Conservation (phyloP, 768 basidiomycete species). For the Lactarius trivialis region DNA sequence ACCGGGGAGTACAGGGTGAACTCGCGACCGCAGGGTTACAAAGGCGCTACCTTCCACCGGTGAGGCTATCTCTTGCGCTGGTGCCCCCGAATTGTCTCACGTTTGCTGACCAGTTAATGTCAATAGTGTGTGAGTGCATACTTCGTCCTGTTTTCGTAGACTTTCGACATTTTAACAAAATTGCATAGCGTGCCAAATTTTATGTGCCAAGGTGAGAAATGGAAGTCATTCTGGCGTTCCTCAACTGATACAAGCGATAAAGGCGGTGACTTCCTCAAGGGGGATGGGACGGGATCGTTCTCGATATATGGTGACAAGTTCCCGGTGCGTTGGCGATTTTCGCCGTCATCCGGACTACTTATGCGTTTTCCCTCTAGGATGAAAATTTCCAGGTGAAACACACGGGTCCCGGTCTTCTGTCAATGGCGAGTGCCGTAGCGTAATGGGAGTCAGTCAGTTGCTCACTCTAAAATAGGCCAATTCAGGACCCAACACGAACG, state of each 20-base stretch:
- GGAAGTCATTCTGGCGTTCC: not conserved
- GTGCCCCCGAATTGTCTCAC: constrained; percentile 24
- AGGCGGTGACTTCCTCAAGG: constrained; percentile 94
- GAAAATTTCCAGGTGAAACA: constrained; percentile 95
- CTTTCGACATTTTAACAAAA: constrained; percentile 16
- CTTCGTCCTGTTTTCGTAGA: not conserved
- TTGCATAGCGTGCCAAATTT: constrained; percentile 72
- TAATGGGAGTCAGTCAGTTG: not conserved
- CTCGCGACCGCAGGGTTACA: constrained; percentile 84
- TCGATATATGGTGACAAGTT: constrained; percentile 97
- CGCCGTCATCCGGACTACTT: not conserved
- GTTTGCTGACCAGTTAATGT: constrained; percentile 23
- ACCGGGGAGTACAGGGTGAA: constrained; percentile 93
- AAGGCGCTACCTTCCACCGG: constrained; percentile 89
- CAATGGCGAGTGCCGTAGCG: constrained; percentile 59
- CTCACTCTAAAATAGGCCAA: constrained; percentile 58
- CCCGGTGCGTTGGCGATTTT: constrained; percentile 45
- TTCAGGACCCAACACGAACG: constrained; percentile 91
- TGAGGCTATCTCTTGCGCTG: constrained; percentile 30
- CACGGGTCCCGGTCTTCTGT: constrained; percentile 74
- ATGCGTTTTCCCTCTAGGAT: constrained; percentile 45
- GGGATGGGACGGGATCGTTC: constrained; percentile 92
- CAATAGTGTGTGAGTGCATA: constrained; percentile 57
- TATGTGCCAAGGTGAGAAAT: constrained; percentile 81
- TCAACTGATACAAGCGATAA: not conserved